Evolutionary conservation across 2,329 filamentous ascomycete genomes (phyloP), one percentile per base, ranked within the genome.

Genomic region (Canariomyces notabilis): DNA sequence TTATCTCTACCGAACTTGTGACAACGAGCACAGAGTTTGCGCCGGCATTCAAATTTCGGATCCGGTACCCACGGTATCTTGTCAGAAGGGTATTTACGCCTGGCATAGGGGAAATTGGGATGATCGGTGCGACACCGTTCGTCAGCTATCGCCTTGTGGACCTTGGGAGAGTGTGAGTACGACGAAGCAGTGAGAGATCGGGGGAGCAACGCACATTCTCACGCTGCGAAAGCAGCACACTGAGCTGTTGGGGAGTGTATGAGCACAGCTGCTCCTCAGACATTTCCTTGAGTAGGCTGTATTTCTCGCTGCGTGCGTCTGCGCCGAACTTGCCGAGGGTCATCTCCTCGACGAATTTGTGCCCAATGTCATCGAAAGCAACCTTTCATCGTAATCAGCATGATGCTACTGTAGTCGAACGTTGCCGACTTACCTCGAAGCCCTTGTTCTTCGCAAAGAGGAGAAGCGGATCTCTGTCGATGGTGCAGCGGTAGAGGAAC

Each of bases 401-500:
- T 19, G 20, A 23, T 20, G 20, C 11, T 11, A 11, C 16, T 7
- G 9, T 14, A 12, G 18, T 6, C 1, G 26, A n/a, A 12, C 18
- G 19, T 31, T 36, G 8, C n/a, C 33, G 22, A 35, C 50, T 31
- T 52, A 59, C 37, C 42, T 26, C 18, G 34, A 37, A 22, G 34
- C 55, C 51, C 16, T 48, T 37, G 40, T 44, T 36, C 52, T 61
- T 55, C 15, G 64, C 62, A 34, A 69, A 64, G 15, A 68, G 63
- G 22, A 76, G 59, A 48, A 61, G 50, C 18, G 59, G 59, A 22
- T 77, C 71, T 9, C 68, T 68, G 56, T 89, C 85, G 60, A 87
- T 79, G 11, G 74, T 77, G 63, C 88, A 93, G 49, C 76, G 72
- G 63, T 87, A 93, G 18, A 93, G 67, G 78, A 84, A 93, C 20